Conservation (phyloP, 768 basidiomycete species). For the Lactarius tabidus region DNA sequence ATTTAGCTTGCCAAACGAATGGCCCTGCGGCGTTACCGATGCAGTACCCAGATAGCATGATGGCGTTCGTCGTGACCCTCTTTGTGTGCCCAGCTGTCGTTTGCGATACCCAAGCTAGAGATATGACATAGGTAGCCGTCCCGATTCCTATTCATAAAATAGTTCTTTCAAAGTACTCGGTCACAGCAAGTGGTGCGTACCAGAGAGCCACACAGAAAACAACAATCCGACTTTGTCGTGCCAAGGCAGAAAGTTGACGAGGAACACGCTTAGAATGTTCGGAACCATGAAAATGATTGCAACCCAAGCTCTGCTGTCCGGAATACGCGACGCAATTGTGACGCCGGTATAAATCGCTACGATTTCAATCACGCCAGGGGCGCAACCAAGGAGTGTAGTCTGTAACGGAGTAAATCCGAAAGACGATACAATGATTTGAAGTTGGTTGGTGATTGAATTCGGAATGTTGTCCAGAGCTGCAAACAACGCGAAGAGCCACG, state of each 20-base stretch:
- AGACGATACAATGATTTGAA: constrained; percentile 57
- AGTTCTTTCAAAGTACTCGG: not conserved
- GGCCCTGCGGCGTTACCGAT: constrained; percentile 65
- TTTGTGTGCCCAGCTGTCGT: constrained; percentile 74
- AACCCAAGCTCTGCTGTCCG: constrained; percentile 61
- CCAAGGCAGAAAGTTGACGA: constrained; percentile 65
- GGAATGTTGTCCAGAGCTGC: constrained; percentile 57
- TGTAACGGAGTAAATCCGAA: constrained; percentile 63
- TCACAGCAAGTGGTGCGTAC: constrained; percentile 32
- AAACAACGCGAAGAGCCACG: constrained; percentile 73
- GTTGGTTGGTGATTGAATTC: constrained; percentile 64
- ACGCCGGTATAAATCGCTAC: constrained; percentile 67
- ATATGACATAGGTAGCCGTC: constrained; percentile 56
- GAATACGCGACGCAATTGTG: constrained; percentile 49
- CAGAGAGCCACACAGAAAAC: constrained; percentile 51
- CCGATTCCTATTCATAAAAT: constrained; percentile 37
- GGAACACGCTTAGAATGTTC: constrained; percentile 55
- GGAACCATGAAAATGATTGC: constrained; percentile 60
- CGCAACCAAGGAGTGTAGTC: constrained; percentile 66
- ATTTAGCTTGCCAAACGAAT: constrained; percentile 72
- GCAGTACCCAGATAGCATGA: constrained; percentile 70
- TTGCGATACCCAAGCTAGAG: constrained; percentile 59
- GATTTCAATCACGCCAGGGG: constrained; percentile 63
- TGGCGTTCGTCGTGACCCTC: constrained; percentile 63
- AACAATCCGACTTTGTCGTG: constrained; percentile 60